Percentiles rank a stretch among this genome's conserved stretches.
phyloP scores from a whole-genome alignment of 1,284 basidiomycete species.

The Macrocystidia cucumis region DNA sequence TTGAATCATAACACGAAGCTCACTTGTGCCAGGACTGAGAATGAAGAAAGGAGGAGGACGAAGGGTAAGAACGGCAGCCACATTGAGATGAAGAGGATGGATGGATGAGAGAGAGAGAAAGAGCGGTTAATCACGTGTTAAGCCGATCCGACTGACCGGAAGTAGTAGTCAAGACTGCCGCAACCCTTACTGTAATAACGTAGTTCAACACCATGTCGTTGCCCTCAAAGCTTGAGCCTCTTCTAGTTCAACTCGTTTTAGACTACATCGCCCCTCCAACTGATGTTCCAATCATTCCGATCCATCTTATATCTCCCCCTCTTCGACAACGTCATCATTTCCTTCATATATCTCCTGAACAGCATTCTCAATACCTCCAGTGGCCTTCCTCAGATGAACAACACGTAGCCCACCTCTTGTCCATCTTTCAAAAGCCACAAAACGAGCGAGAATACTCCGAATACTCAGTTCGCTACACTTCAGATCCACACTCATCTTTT shows the following conservation, averaged over 20 bases:
- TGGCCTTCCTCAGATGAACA: constrained; percentile 47
- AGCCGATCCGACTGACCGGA: no score
- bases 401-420: constrained; percentile 36
- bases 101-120: no score
- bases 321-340: constrained; percentile 63
- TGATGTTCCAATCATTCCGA: constrained; percentile 43
- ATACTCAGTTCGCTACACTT: constrained; percentile 45
- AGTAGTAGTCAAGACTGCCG: no score
- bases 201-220: no score
- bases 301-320: constrained; percentile 49
- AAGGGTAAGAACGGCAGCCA: no score
- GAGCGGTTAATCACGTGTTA: no score
- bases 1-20: no score
- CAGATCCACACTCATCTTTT: constrained; percentile 48
- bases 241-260: constrained; percentile 28
- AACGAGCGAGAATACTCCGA: constrained; percentile 24
- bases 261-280: constrained; percentile 51
- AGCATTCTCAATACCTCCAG: constrained; percentile 49
- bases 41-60: no score
- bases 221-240: no score
- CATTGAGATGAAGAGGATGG: no score
- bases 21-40: no score
- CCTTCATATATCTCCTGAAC: constrained; percentile 42
- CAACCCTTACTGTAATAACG: no score
- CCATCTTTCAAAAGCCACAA: constrained; percentile 27